Conservation (phyloP, 306 rosid species). For the Cyamopsis tetragonoloba region DNA sequence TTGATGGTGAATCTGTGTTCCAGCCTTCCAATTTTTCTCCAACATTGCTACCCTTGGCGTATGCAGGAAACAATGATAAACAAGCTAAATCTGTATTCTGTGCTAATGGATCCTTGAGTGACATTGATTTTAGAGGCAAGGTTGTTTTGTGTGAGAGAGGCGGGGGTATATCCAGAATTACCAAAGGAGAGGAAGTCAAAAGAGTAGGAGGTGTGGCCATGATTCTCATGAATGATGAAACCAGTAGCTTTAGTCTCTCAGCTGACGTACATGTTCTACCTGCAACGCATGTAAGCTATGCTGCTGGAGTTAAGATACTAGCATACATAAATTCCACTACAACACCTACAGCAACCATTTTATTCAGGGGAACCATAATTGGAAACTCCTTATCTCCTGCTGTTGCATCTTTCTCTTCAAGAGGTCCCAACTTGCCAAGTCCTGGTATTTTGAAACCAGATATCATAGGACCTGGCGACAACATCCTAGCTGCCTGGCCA, state of each 20-base stretch:
- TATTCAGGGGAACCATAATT: conserved; percentile 55
- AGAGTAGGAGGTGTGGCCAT: conserved; percentile 59
- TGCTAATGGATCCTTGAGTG: conserved; percentile 44
- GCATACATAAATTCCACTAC: conserved; percentile 57
- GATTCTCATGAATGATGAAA: conserved; percentile 57
- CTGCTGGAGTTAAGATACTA: conserved; percentile 50
- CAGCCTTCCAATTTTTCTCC: conserved; percentile 42
- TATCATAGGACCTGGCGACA: conserved; percentile 59
- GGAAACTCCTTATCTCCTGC: conserved; percentile 49
- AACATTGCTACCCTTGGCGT: conserved; percentile 39
- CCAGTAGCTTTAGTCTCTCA: conserved; percentile 35
- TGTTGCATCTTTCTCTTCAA: conserved; percentile 63
- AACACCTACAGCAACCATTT: conserved; percentile 53
- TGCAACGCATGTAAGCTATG: conserved; percentile 55
- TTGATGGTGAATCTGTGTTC: conserved; percentile 43
- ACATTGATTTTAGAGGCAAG: conserved; percentile 40
- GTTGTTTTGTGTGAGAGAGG: conserved; percentile 66
- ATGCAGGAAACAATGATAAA: conserved; percentile 52
- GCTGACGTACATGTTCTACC: conserved; percentile 68
- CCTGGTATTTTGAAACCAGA: conserved; percentile 84
- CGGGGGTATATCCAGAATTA: conserved; percentile 50
- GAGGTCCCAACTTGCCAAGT: conserved; percentile 65
- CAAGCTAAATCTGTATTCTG: conserved; percentile 45
- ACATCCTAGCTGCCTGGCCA: conserved; percentile 71
- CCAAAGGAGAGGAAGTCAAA: conserved; percentile 62